phyloP scores from a whole-genome alignment of 306 rosid genomes.

The Abrus precatorius region DNA sequence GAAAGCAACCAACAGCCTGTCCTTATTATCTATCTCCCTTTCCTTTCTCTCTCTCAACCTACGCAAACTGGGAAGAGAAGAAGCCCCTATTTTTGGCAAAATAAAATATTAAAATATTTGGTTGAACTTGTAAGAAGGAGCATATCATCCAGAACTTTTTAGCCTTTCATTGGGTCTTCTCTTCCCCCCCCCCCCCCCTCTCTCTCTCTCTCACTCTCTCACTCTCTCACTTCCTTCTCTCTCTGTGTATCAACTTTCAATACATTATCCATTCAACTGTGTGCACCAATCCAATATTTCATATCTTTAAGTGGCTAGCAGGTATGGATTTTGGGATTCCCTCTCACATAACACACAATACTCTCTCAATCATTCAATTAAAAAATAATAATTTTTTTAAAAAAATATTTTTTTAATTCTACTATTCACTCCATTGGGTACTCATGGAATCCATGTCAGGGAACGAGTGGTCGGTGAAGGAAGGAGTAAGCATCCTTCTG shows the following conservation, averaged over 20 bases:
- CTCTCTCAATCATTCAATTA: constrained; percentile 30
- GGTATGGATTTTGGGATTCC: constrained; percentile 54
- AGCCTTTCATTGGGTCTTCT: constrained; percentile 40
- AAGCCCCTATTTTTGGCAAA: constrained; percentile 47
- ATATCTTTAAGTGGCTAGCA: constrained; percentile 48
- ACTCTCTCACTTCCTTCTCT: background rate
- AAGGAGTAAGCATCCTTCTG: constrained; percentile 36
- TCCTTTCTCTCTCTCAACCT: constrained; percentile 35
- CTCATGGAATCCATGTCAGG: constrained; percentile 81
- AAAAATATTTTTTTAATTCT: constrained; percentile 3
- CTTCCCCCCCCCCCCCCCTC: background rate
- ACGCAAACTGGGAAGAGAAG: background rate
- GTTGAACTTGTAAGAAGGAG: constrained; percentile 16
- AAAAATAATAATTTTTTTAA: background rate
- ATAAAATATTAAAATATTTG: constrained; percentile 38
- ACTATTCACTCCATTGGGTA: constrained; percentile 56
- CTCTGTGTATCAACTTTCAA: constrained; percentile 20
- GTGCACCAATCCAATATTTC: constrained; percentile 53
- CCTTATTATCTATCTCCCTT: constrained; percentile 48
- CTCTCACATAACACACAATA: constrained; percentile 40
- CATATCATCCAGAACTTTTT: constrained; percentile 46
- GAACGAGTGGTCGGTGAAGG: constrained; percentile 50
- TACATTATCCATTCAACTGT: constrained; percentile 48
- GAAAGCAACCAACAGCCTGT: constrained; percentile 83
- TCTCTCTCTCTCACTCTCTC: background rate